phyloP scores from a whole-genome alignment of 345 rosid genomes.

The Durio zibethinus region DNA sequence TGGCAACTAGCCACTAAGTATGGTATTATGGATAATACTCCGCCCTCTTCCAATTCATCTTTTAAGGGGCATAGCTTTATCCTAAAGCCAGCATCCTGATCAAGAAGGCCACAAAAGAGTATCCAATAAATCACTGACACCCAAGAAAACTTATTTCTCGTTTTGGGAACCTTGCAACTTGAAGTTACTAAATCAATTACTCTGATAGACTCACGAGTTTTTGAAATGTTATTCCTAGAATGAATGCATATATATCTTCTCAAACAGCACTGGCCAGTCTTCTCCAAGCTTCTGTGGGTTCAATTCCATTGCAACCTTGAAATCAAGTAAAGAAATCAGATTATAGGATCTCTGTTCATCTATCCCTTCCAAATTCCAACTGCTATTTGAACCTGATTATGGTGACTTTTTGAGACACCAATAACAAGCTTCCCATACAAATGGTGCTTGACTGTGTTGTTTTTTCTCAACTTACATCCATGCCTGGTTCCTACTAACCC shows the following conservation, averaged over 20 bases:
- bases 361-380: constrained; percentile 35
- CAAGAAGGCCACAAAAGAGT: not conserved
- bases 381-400: constrained; percentile 43
- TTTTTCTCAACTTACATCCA: constrained; percentile 30
- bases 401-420: constrained; percentile 52
- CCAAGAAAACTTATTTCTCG: constrained; percentile 8
- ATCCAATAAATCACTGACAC: not conserved
- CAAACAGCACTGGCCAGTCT: constrained; percentile 82
- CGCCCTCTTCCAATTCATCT: not conserved
- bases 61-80: constrained; percentile 20
- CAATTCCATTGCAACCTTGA: constrained; percentile 89
- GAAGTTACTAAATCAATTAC: constrained; percentile 13
- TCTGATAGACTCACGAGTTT: not conserved
- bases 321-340: constrained; percentile 74
- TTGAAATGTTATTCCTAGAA: constrained; percentile 40
- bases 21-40: constrained; percentile 19
- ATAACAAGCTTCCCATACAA: constrained; percentile 40
- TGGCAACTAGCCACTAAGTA: constrained; percentile 12
- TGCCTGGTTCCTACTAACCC: constrained; percentile 59
- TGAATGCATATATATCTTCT: constrained; percentile 61
- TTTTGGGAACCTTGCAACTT: constrained; percentile 9
- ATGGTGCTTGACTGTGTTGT: constrained; percentile 42
- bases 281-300: constrained; percentile 87
- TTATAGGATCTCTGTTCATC: constrained; percentile 43
- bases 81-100: constrained; percentile 17